Evolutionary conservation across 805 yeast species (phyloP).

Genomic region (Myxozyma mucilagina): DNA sequence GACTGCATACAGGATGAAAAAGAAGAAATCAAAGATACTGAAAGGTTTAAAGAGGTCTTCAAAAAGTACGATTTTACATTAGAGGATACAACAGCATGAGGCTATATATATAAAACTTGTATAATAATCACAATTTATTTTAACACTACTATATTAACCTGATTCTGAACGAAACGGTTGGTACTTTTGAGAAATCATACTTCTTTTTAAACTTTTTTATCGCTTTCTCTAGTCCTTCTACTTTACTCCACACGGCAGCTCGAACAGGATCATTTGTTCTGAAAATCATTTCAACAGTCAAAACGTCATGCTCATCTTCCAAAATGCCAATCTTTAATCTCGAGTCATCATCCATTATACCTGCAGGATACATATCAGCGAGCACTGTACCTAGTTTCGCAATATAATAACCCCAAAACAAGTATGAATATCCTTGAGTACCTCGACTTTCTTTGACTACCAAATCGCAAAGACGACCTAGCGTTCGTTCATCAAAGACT

Average conservation of each 20-base stretch:
- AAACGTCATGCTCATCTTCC: slow-evolving; percentile 6
- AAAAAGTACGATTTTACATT: slow-evolving; percentile 54
- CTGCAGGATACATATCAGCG: slow-evolving; percentile 24
- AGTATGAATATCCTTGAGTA: slow-evolving; percentile 8
- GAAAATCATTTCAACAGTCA: slow-evolving; percentile 10
- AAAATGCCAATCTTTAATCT: slow-evolving; percentile 12
- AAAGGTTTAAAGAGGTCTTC: slow-evolving; percentile 58
- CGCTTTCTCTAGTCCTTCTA: slow-evolving; percentile 59
- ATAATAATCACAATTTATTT: not conserved
- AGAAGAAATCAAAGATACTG: slow-evolving; percentile 67
- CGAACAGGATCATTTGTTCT: slow-evolving; percentile 11
- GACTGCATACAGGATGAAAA: slow-evolving; percentile 63
- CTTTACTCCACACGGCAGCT: slow-evolving; percentile 34
- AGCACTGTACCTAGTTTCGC: slow-evolving; percentile 14
- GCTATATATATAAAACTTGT: not conserved
- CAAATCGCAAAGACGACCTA: slow-evolving; percentile 9
- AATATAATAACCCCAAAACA: slow-evolving; percentile 26
- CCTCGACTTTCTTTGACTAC: slow-evolving; percentile 21
- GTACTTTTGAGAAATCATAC: slow-evolving; percentile 29
- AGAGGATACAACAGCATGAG: not conserved
- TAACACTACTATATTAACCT: slow-evolving; percentile 5
- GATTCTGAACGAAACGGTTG: slow-evolving; percentile 28
- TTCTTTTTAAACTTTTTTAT: slow-evolving; percentile 53
- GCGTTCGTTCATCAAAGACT: slow-evolving; percentile 37
- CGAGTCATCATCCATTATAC: slow-evolving; percentile 13